These are phyloP conservation scores for Tetrahymena elliotti DNA, from an alignment of 73 alveolate species.

Conservation along the genomic window DNA sequence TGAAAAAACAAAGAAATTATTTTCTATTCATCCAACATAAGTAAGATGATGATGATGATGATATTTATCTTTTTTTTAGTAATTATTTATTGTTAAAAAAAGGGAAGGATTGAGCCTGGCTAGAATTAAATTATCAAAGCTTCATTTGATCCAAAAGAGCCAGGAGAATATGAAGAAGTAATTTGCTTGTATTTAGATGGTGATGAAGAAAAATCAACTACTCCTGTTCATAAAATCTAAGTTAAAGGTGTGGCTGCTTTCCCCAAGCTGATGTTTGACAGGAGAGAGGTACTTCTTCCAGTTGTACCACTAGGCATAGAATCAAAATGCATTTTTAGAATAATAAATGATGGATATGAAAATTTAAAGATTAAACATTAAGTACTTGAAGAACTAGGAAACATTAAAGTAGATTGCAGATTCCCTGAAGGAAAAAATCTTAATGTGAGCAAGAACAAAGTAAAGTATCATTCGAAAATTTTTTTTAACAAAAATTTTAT, in stretches of 20 bases:
- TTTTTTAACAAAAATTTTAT: not conserved
- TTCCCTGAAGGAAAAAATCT: constrained; percentile 82
- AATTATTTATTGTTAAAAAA: not conserved
- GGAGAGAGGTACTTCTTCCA: constrained; percentile 93
- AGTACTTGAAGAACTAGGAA: constrained; percentile 76
- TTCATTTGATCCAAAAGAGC: constrained; percentile 89
- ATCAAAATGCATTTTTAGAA: constrained; percentile 76
- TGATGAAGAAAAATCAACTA: constrained; percentile 49
- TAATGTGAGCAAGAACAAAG: constrained; percentile 69
- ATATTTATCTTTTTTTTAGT: not conserved
- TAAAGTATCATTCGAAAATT: not conserved
- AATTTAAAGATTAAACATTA: constrained; percentile 86
- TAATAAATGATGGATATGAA: constrained; percentile 94
- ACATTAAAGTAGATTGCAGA: constrained; percentile 59
- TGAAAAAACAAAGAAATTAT: constrained; percentile 54
- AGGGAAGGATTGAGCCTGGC: constrained; percentile 83
- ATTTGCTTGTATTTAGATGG: constrained; percentile 84
- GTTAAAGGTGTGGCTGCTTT: constrained; percentile 94
- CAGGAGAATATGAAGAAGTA: constrained; percentile 74
- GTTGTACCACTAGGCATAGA: constrained; percentile 91
- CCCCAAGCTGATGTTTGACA: constrained; percentile 91
- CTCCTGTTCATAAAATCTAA: constrained; percentile 70
- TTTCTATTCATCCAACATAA: constrained; percentile 70
- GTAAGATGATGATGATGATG: not conserved
- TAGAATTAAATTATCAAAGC: constrained; percentile 83